These are phyloP conservation scores for Arctostaphylos glauca DNA, from an alignment of 148 eudicot species.

Conservation along the genomic window DNA sequence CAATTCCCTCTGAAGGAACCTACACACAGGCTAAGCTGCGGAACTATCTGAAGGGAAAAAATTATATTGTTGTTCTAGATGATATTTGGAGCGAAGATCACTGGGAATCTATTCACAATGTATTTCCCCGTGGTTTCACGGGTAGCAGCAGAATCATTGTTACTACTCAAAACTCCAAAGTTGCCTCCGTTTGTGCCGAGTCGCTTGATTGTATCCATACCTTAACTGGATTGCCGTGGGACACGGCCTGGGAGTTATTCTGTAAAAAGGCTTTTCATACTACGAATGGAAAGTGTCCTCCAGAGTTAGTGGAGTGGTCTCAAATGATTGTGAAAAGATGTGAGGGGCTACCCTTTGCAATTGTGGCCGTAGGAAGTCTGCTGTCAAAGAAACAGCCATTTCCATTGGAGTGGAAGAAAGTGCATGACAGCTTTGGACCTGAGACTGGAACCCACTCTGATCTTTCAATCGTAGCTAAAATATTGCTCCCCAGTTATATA, in stretches of 20 bases:
- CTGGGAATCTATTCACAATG: conserved; percentile 12
- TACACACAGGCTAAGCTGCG: not conserved
- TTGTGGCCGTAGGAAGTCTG: conserved; percentile 23
- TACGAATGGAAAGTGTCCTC: not conserved
- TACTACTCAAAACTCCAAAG: conserved; percentile 13
- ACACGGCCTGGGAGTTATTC: conserved; percentile 7
- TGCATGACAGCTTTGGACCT: conserved; percentile 21
- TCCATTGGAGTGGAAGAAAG: conserved; percentile 28
- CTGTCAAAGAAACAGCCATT: conserved; percentile 22
- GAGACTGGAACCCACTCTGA: not conserved
- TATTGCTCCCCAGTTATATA: conserved; percentile 18
- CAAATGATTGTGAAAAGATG: conserved; percentile 29
- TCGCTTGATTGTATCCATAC: not conserved
- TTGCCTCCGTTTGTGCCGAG: conserved; percentile 11
- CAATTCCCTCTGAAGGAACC: not conserved
- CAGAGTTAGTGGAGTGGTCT: conserved; percentile 11
- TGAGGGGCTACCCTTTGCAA: conserved; percentile 38
- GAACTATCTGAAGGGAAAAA: conserved; percentile 12
- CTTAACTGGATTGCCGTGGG: not conserved
- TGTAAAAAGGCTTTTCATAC: conserved; percentile 20
- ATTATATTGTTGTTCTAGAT: conserved; percentile 31
- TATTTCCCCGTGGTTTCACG: conserved; percentile 13
- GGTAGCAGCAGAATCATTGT: conserved; percentile 21
- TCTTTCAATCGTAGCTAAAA: not conserved
- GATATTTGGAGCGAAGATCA: conserved; percentile 18